Conservation (phyloP, 352 stramenopile species). For the Phytopythium litorale region DNA sequence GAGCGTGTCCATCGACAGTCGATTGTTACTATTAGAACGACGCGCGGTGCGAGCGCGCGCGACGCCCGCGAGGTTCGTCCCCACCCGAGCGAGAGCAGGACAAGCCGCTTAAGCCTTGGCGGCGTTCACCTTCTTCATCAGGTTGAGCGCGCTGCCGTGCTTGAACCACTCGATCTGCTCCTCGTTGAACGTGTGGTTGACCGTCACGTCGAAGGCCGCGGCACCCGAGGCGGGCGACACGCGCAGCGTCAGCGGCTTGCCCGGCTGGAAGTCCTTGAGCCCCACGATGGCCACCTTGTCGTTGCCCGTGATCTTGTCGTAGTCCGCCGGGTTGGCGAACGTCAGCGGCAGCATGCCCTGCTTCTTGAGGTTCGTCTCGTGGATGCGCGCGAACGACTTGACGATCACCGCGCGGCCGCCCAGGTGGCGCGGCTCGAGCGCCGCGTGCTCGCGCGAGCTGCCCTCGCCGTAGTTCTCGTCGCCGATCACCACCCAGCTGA, state of each 20-base stretch:
- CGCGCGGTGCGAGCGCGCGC: too few relatives aligned
- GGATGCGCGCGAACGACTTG: slow-evolving; percentile 93
- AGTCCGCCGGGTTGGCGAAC: slow-evolving; percentile 91
- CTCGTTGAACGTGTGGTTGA: slow-evolving; percentile 95
- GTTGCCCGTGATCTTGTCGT: slow-evolving; percentile 90
- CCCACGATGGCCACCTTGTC: slow-evolving; percentile 91
- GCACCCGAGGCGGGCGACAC: slow-evolving; percentile 65
- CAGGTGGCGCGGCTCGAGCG: slow-evolving; percentile 89
- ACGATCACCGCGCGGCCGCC: slow-evolving; percentile 89
- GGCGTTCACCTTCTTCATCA: slow-evolving; percentile 92
- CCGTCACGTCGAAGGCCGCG: slow-evolving; percentile 80
- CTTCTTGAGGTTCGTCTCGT: slow-evolving; percentile 97
- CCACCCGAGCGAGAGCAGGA: neutral
- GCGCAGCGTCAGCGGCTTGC: slow-evolving; percentile 83
- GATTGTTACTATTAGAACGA: slow-evolving; percentile 24
- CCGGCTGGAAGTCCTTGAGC: slow-evolving; percentile 78
- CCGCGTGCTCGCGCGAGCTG: slow-evolving; percentile 90
- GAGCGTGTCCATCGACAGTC: too few relatives aligned
- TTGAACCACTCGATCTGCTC: slow-evolving; percentile 96
- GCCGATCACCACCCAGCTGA: slow-evolving; percentile 91
- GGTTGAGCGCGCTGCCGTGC: slow-evolving; percentile 91
- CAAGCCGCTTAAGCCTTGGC: neutral
- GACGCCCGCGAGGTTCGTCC: slow-evolving; percentile 1
- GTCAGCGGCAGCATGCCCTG: slow-evolving; percentile 93
- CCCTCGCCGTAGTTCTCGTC: slow-evolving; percentile 95